Percentiles rank a stretch among this genome's conserved stretches.
phyloP scores from a whole-genome alignment of 495 filamentous ascomycete genomes.

The Penicillium cataractarum region DNA sequence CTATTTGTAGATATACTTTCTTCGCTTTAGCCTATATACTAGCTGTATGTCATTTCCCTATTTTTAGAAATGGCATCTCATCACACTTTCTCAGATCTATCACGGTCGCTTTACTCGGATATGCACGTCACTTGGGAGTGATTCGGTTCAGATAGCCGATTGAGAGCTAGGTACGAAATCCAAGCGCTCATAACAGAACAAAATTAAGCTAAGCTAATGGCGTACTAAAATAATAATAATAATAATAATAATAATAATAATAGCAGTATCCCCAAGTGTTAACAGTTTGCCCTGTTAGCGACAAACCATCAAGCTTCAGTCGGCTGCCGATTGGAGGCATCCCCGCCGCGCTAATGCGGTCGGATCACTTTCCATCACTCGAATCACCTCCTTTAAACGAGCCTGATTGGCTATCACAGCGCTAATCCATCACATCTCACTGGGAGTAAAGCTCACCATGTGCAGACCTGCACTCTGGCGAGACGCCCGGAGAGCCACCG shows the following conservation, averaged over 20 bases:
- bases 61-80: neutral
- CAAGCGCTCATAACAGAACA: neutral
- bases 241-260: neutral
- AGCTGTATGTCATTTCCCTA: neutral
- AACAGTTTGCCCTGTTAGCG: neutral
- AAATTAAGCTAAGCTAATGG: neutral
- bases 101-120: neutral
- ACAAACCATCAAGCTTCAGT: neutral
- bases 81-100: neutral
- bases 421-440: slow-evolving; percentile 31
- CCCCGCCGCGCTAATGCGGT: slow-evolving; percentile 33
- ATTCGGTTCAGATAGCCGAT: neutral
- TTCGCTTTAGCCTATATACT: too few species aligned
- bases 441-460: slow-evolving; percentile 7
- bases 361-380: slow-evolving; percentile 23
- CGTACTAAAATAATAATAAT: neutral
- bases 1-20: too few species aligned
- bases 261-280: neutral
- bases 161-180: neutral
- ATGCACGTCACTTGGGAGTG: neutral
- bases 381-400: slow-evolving; percentile 21
- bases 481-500: slow-evolving; percentile 11
- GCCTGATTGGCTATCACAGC: slow-evolving; percentile 28
- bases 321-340: neutral
- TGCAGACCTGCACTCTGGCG: slow-evolving; percentile 11